Percentiles rank a stretch among this genome's conserved stretches.
These are phyloP conservation scores for Setaria italica DNA, from an alignment of 202 grass and related monocot genomes.

Conservation along the genomic window DNA sequence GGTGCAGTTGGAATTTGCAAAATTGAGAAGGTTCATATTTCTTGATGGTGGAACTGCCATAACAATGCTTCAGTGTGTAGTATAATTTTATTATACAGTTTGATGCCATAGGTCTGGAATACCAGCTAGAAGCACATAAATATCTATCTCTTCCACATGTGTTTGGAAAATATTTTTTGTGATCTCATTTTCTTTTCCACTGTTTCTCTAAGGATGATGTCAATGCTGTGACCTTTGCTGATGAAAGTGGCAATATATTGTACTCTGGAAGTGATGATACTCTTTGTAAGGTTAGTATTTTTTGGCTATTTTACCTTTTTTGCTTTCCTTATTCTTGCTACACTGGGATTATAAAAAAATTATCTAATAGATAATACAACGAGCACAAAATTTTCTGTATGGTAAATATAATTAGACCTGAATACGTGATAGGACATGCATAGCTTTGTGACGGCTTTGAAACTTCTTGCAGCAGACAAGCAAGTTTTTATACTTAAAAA, in stretches of 20 bases:
- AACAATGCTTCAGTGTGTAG: neutral
- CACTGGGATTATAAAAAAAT: neutral
- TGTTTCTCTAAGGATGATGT: slow-evolving; percentile 76
- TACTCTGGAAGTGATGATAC: slow-evolving; percentile 94
- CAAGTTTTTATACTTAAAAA: slow-evolving; percentile 30
- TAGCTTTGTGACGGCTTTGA: slow-evolving; percentile 1
- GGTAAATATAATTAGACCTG: slow-evolving; percentile 31
- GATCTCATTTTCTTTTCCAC: slow-evolving; percentile 10
- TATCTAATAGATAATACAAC: slow-evolving; percentile 20
- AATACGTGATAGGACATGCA: slow-evolving; percentile 19
- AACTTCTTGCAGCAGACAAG: slow-evolving; percentile 31
- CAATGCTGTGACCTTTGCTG: slow-evolving; percentile 86
- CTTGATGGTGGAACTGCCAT: slow-evolving; percentile 26
- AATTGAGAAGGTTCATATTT: neutral
- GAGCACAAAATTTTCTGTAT: neutral
- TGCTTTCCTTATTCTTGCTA: slow-evolving; percentile 32
- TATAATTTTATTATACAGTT: neutral
- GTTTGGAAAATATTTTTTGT: slow-evolving; percentile 33
- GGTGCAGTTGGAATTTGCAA: neutral
- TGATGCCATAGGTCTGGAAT: slow-evolving; percentile 4
- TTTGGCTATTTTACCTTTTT: slow-evolving; percentile 1
- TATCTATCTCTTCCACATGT: neutral
- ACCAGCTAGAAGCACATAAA: neutral
- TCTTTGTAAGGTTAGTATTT: slow-evolving; percentile 77
- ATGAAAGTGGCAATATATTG: slow-evolving; percentile 82